A percentile compares a stretch with the other conserved stretches of the same genome.
Conservation (phyloP, 106 monocot species). For the Allium cepa region DNA sequence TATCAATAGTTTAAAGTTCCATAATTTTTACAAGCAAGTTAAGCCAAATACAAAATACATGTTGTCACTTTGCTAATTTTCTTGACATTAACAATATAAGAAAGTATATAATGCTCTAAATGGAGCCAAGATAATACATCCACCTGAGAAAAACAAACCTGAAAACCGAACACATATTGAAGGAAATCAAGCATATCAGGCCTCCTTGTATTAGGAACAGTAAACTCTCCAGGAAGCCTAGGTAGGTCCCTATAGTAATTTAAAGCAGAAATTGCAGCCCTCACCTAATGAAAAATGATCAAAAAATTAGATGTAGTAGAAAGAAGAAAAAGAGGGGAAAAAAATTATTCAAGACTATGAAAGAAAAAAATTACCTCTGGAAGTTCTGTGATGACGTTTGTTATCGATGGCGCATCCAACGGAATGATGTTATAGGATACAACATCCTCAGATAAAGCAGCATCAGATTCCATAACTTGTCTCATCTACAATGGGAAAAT, state of each 20-base stretch:
- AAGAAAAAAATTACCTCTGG: conserved; percentile 43
- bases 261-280: conserved; percentile 66
- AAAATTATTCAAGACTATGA: not conserved
- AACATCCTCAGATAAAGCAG: conserved; percentile 74
- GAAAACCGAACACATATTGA: conserved; percentile 90
- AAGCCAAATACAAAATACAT: no score
- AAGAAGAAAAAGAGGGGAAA: conserved; percentile 6
- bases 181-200: conserved; percentile 85
- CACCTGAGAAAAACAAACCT: conserved; percentile 35
- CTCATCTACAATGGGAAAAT: conserved; percentile 44
- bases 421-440: conserved; percentile 93
- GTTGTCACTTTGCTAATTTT: no score
- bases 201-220: conserved; percentile 48
- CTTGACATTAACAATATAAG: no score
- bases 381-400: conserved; percentile 60
- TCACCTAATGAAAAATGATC: conserved; percentile 38
- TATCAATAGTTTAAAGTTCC: no score
- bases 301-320: no score
- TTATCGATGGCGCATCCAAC: conserved; percentile 61
- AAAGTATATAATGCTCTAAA: no score
- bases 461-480: conserved; percentile 80
- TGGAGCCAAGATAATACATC: not conserved
- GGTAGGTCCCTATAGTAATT: conserved; percentile 62
- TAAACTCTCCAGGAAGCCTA: conserved; percentile 59
- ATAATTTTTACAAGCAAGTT: no score